Base-by-base conservation (phyloP, 2,329 filamentous ascomycete species). In the Chalaropsis thielavioides region DNA sequence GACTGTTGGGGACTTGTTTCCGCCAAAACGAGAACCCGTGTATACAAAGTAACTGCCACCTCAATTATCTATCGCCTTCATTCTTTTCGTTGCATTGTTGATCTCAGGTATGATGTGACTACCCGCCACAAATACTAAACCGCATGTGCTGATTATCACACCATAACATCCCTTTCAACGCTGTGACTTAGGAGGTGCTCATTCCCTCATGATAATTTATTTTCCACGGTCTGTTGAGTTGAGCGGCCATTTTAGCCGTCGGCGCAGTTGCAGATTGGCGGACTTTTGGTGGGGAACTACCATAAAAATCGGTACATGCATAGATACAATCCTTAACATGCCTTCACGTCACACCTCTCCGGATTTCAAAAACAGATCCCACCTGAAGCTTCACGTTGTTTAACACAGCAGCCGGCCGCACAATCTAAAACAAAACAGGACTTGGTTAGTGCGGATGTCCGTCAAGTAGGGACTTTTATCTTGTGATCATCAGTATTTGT, bases 221-320 rank as follows among this genome's bases (percentile, higher is more conserved):
- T 35, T 38, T 35, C 35, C 27, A 8, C 24, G n/a, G 54, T 58
- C 15, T 58, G 27, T 58, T 58, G 54, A 38, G 54, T n/a, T 58
- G 31, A 38, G 27, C 8, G 1, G 54, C 15, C 54, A n/a, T 27
- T 38, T 58, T 35, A 10, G 54, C 15, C 7, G 15, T n/a, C 15
- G 6, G 15, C 43, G 15, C 15, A 4, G 43, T 46, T n/a, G 43
- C 8, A 17, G 43, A 10, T 10, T 38, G 15, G 17, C 54, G 54
- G 54, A 58, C 54, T 58, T 38, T 58, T 58, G 54, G 54, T 58
- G 54, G 54, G 54, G 54, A 58, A 58, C 7, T 35, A n/a, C 54
- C 31, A 58, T 43, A 41, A 61, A 41, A 61, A 27, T 43, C 11
- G 35, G 19, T 61, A 41, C 31, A 24, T 22, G 35, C 4, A 19